Conservation (phyloP, 2,329 filamentous ascomycete species). For the Fusarium bactridioides region DNA sequence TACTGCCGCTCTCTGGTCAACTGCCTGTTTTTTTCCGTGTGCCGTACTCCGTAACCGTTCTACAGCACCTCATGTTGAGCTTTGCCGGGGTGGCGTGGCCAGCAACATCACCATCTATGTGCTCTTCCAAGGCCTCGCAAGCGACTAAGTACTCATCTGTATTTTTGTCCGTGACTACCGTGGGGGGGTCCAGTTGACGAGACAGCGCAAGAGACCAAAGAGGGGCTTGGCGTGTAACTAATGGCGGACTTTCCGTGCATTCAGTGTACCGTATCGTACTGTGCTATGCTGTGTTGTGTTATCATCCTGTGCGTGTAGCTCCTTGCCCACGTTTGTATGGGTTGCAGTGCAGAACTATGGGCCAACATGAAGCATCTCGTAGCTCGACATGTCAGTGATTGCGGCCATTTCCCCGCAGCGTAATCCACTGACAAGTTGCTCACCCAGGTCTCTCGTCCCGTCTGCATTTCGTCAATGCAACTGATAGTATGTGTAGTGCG, state of each 20-base stretch:
- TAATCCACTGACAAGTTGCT: conserved; percentile 5
- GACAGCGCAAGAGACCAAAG: background rate
- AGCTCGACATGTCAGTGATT: conserved; percentile 7
- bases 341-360: conserved; percentile 13
- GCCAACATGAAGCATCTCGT: conserved; percentile 7
- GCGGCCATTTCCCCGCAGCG: conserved; percentile 33
- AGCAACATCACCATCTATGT: conserved; percentile 1
- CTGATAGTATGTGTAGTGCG: conserved; percentile 9
- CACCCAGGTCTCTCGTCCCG: conserved; percentile 1
- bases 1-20: conserved; percentile 1
- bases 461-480: conserved; percentile 28
- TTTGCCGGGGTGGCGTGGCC: conserved; percentile 6
- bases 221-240: background rate
- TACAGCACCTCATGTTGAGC: background rate
- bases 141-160: background rate
- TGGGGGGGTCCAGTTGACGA: background rate
- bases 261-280: background rate
- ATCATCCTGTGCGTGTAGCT: background rate
- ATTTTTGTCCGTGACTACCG: background rate
- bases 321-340: conserved; percentile 19
- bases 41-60: conserved; percentile 1
- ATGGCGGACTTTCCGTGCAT: background rate
- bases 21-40: background rate
- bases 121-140: background rate
- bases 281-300: background rate